Conservation (phyloP, 345 rosid genomes). For the Citropsis articulata region DNA sequence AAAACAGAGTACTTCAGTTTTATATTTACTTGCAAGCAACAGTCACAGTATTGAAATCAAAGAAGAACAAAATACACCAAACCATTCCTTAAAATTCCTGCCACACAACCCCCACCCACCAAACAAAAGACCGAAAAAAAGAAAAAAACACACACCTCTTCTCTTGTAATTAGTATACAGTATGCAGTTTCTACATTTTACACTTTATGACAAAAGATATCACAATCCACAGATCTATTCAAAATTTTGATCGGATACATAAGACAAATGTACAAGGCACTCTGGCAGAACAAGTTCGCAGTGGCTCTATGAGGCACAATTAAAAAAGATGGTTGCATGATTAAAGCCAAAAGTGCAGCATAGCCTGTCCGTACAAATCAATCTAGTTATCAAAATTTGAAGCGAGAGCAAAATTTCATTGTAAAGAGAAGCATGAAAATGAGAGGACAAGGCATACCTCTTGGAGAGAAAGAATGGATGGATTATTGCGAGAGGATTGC, state of each 20-base stretch:
- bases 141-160: neutral
- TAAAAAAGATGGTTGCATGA: constrained; percentile 3
- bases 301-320: neutral
- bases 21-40: neutral
- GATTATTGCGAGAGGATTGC: constrained; percentile 28
- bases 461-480: constrained; percentile 22
- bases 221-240: constrained; percentile 2
- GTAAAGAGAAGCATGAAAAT: neutral
- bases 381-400: neutral
- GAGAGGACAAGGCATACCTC: constrained; percentile 38
- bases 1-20: too few species aligned
- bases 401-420: neutral
- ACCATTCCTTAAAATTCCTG: neutral
- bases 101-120: too few species aligned
- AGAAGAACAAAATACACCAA: neutral
- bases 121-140: neutral
- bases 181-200: neutral
- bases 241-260: neutral
- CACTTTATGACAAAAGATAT: neutral
- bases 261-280: neutral
- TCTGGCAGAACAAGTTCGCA: neutral
- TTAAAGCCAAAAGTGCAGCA: constrained; percentile 82
- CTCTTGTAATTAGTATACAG: neutral
- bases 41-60: neutral
- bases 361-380: constrained; percentile 53